Conservation (phyloP, 805 yeast species). For the Kuraishia hungarica region DNA sequence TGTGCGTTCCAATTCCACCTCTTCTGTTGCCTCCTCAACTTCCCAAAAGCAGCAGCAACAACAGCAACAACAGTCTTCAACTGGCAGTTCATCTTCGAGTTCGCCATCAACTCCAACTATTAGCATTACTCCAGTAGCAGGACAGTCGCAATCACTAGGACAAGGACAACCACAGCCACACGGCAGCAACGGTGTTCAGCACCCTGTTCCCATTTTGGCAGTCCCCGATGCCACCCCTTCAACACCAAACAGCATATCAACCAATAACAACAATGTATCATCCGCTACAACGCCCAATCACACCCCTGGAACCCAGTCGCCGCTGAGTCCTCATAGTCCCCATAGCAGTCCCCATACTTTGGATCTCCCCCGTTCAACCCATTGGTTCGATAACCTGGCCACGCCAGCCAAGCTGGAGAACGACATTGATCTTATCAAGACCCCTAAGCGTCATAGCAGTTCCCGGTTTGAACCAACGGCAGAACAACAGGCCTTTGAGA, state of each 20-base stretch:
- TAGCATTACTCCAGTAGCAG: constrained; percentile 4
- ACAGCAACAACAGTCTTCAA: too few species aligned
- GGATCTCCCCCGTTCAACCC: constrained; percentile 33
- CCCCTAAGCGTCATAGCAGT: constrained; percentile 88
- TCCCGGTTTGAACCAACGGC: constrained; percentile 81
- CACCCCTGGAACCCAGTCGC: constrained; percentile 6
- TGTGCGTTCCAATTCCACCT: constrained; percentile 1
- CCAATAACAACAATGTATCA: constrained; percentile 1
- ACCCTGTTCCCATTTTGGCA: constrained; percentile 6
- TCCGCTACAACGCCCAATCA: constrained; percentile 8
- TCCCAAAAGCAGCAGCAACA: constrained; percentile 3
- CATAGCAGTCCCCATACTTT: constrained; percentile 5
- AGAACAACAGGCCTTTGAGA: constrained; percentile 53
- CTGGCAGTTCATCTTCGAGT: too few species aligned
- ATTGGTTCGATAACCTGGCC: constrained; percentile 47
- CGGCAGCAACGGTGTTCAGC: constrained; percentile 5
- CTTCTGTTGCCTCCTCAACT: not conserved
- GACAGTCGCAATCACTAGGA: too few species aligned
- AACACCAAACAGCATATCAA: constrained; percentile 1
- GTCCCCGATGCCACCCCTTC: not conserved
- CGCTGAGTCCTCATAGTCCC: constrained; percentile 6
- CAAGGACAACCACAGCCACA: too few species aligned
- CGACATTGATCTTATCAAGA: constrained; percentile 72
- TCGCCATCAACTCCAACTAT: constrained; percentile 2
- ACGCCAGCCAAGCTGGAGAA: constrained; percentile 58